Base-by-base conservation (phyloP, 164 flowering plant genomes). In the Saururus chinensis region DNA sequence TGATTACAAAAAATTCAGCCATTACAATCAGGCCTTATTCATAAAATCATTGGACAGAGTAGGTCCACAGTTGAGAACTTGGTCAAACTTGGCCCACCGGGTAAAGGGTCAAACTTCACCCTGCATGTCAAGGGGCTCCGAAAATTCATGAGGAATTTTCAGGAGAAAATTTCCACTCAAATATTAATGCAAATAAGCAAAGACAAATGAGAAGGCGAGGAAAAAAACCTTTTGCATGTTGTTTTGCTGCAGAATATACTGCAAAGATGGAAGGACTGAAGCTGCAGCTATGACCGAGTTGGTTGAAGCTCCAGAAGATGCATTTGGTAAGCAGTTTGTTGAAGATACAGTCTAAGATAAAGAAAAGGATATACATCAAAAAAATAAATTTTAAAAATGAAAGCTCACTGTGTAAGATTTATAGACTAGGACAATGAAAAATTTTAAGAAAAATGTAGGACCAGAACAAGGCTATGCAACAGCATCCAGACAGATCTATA, bases 221-320 rank as follows among this genome's bases (percentile, higher is more conserved):
- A 37, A 26, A 3, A 25, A 35, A 14, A 86, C 92, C 81, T 77
- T 76, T 66, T 82, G 85, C 77, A 76, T 72, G 45, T 73, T 54
- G 54, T 82, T 86, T 51, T 80, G 84, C 70, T 78, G 83, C 73
- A 82, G 70, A 60, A 82, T 73, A 63, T 57, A 72, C 35, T 88
- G 98, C 78, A 91, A 68, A 53, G 87, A 76, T 58, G 90, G 89
- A 67, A 85, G 81, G 71, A 91, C 59, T 55, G 83, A 60, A 59
- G 78, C 69, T 52, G 84, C 70, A 40, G 81, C 17, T 51, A 75
- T 37, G 51, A 72, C 60, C 8, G 66, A 70, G 67, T n/a, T 70
- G 22, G 62, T 56, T 60, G 81, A 70, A 68, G 76, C 76, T 68
- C 84, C 85, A 72, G 21, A 63, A 65, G 60, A 63, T 20, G 76